Base-by-base conservation (phyloP, 148 eudicot species). In the Camellia lanceoleosa region DNA sequence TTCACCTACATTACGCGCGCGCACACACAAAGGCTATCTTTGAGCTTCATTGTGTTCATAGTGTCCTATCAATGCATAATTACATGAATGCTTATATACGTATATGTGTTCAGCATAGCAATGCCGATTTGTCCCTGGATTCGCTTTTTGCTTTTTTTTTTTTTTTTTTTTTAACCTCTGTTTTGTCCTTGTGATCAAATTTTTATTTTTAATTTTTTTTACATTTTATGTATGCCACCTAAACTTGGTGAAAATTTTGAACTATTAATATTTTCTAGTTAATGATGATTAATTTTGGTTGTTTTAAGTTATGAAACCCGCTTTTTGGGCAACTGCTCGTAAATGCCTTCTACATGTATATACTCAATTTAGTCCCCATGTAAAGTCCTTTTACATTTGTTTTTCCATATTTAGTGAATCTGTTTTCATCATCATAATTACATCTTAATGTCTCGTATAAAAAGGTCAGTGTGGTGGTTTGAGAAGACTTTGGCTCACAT, bases 401-500 rank as follows among this genome's bases (percentile, higher is more conserved):
- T 76, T 47, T 4, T 61, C 46, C n/a, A 49, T 64, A 63, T 64
- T 7, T 64, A 16, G 56, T 68, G 71, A 7, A 23, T 44, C 69
- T 63, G 0, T 14, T 63, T 76, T 23, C n/a, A 64, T 61, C 8
- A 58, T 23, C 62, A 2, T 75, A 19, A 55, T 20, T 23, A 5
- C 58, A 51, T 30, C 47, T 15, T 74, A 30, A 30, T 30, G 38
- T 80, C 84, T 82, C 87, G 91, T 93, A 93, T 83, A 86, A 90
- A 70, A 93, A 87, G 68, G 92, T n/a, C 97, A 54, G 97, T 90
- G 68, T 84, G 86, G 86, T 95, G 98, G 98, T 92, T 95, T 88
- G 92, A 95, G 92, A 89, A 88, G 81, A 95, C 98, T 72, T 83
- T 95, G 87, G 83, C 87, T 61, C 88, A 61, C 76, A 76, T 92